These are phyloP conservation scores for Russula emetica DNA, from an alignment of 768 basidiomycete genomes.

Conservation along the genomic window DNA sequence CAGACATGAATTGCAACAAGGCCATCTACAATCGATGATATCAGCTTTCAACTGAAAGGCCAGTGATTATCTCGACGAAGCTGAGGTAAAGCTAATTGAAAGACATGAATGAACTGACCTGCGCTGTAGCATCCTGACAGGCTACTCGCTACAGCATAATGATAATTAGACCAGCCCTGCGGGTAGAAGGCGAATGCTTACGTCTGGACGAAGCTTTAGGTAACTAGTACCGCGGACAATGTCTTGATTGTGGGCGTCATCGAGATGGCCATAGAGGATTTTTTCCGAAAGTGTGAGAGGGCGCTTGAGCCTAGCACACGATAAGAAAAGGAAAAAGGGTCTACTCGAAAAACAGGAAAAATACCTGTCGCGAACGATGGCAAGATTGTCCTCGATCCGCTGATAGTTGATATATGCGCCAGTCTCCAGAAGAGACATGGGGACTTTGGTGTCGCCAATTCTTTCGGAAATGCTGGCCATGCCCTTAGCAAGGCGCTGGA, in stretches of 20 bases:
- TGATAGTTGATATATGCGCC: slow-evolving; percentile 89
- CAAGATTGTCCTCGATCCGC: slow-evolving; percentile 96
- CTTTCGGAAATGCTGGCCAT: slow-evolving; percentile 75
- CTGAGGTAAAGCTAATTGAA: neutral
- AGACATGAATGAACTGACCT: slow-evolving; percentile 34
- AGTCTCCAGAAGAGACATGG: slow-evolving; percentile 83
- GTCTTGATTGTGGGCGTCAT: slow-evolving; percentile 88
- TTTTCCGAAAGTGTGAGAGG: slow-evolving; percentile 95
- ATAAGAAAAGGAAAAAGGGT: slow-evolving; percentile 1
- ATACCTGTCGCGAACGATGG: slow-evolving; percentile 77
- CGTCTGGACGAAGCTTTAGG: slow-evolving; percentile 96
- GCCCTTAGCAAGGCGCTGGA: slow-evolving; percentile 36
- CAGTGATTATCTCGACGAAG: neutral
- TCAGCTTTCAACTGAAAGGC: slow-evolving; percentile 12
- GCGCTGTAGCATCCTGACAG: slow-evolving; percentile 88
- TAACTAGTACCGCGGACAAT: slow-evolving; percentile 91
- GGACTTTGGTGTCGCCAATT: slow-evolving; percentile 86
- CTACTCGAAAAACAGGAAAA: neutral
- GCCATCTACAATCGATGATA: slow-evolving; percentile 68
- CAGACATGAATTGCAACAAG: slow-evolving; percentile 99
- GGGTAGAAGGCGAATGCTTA: slow-evolving; percentile 42
- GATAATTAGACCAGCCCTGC: slow-evolving; percentile 17
- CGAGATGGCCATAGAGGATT: slow-evolving; percentile 96
- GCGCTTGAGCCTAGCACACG: slow-evolving; percentile 61
- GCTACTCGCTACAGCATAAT: slow-evolving; percentile 61